Conservation (phyloP, 1,284 basidiomycete genomes). For the Schizopora paradoxa region DNA sequence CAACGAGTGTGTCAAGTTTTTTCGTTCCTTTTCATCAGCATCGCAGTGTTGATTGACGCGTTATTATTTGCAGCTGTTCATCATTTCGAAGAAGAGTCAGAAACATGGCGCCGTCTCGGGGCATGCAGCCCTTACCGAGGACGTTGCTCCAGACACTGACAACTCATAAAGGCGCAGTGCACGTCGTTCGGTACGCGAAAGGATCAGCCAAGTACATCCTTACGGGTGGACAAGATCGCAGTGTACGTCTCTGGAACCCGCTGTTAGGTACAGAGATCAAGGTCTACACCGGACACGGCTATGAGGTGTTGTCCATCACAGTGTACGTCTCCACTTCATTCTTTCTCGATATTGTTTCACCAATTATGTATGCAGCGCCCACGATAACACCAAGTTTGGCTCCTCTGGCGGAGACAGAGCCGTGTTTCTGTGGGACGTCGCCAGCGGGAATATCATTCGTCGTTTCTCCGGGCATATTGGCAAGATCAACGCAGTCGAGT, state of each 20-base stretch:
- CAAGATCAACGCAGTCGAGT: slow-evolving; percentile 86
- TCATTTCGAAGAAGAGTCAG: not conserved
- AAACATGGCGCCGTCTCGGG: slow-evolving; percentile 63
- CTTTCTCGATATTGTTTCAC: not conserved
- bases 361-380: slow-evolving; percentile 48
- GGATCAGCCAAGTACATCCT: slow-evolving; percentile 84
- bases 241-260: slow-evolving; percentile 90
- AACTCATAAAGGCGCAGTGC: slow-evolving; percentile 74
- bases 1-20: too few species aligned
- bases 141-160: slow-evolving; percentile 53
- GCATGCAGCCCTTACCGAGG: slow-evolving; percentile 52
- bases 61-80: not conserved
- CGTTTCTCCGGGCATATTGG: slow-evolving; percentile 85
- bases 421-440: slow-evolving; percentile 95
- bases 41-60: not conserved
- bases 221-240: slow-evolving; percentile 87
- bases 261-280: slow-evolving; percentile 83
- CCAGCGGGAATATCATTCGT: slow-evolving; percentile 75
- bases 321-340: slow-evolving; percentile 53
- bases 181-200: slow-evolving; percentile 82
- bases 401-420: slow-evolving; percentile 91
- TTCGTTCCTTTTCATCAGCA: not conserved
- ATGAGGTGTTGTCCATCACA: slow-evolving; percentile 87
- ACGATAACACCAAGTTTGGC: slow-evolving; percentile 91
- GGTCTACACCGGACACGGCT: slow-evolving; percentile 84